A percentile compares a stretch with the other conserved stretches of the same genome.
phyloP scores from a whole-genome alignment of 331 rosid species.

The Stylosanthes scabra region DNA sequence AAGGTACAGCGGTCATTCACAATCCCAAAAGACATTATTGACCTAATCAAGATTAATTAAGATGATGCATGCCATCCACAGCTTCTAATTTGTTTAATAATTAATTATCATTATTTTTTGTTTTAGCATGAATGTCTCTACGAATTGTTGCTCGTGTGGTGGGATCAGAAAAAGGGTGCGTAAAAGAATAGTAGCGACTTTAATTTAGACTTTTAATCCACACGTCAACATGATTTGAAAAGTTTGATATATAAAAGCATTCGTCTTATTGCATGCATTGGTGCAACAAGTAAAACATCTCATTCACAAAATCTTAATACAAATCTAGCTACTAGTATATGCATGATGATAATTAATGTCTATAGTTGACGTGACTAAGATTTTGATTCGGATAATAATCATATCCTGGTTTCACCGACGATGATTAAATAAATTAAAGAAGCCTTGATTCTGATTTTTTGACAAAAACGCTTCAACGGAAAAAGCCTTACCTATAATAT shows the following conservation, averaged over 20 bases:
- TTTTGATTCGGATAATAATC: conserved; percentile 38
- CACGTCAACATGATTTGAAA: conserved; percentile 35
- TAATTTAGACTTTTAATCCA: conserved; percentile 16
- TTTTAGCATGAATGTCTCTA: conserved; percentile 29
- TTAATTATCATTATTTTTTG: background rate
- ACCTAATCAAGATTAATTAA: no score
- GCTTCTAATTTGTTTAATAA: no score
- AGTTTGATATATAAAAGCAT: conserved; percentile 34
- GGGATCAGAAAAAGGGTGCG: conserved; percentile 45
- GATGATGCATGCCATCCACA: no score
- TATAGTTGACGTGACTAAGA: conserved; percentile 46
- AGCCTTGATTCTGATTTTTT: conserved; percentile 45
- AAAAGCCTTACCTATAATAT: conserved; percentile 10
- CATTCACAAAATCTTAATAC: conserved; percentile 44
- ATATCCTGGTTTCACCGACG: conserved; percentile 30
- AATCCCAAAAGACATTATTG: no score
- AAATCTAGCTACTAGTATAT: conserved; percentile 28
- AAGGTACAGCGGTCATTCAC: no score
- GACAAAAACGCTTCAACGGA: conserved; percentile 43
- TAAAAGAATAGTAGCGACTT: background rate
- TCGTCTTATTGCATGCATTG: conserved; percentile 40
- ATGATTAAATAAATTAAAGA: conserved; percentile 13
- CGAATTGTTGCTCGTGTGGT: conserved; percentile 49
- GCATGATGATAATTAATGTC: background rate
- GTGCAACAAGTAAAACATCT: conserved; percentile 58